Conservation (phyloP, 257 asterid genomes). For the Nicotiana noctiflora region DNA sequence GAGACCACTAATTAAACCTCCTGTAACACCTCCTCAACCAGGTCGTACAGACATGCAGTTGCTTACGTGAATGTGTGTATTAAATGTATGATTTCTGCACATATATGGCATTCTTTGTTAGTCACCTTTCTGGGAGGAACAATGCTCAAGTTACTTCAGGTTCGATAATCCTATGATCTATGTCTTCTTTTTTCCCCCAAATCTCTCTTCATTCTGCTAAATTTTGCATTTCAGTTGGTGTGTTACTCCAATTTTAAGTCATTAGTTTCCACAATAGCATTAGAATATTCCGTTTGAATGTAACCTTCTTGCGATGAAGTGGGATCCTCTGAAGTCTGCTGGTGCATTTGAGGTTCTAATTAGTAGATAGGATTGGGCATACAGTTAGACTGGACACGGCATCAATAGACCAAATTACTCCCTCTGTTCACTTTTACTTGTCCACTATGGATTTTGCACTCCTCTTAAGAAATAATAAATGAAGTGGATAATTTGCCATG, state of each 20-base stretch:
- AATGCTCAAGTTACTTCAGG: conserved; percentile 10
- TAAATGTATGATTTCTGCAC: conserved; percentile 9
- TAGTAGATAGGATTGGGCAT: too few relatives aligned
- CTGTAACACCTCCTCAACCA: conserved; percentile 39
- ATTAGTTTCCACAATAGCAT: neutral
- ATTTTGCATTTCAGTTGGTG: neutral
- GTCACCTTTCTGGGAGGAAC: conserved; percentile 7
- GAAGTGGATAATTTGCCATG: too few relatives aligned
- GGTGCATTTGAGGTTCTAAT: too few relatives aligned
- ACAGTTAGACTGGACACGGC: too few relatives aligned
- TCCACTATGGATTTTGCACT: too few relatives aligned
- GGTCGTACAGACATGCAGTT: conserved; percentile 39
- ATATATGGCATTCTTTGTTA: conserved; percentile 9
- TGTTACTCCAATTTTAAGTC: neutral
- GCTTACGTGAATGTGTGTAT: conserved; percentile 27
- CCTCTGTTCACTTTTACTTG: too few relatives aligned
- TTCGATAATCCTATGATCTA: neutral
- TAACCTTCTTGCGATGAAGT: neutral
- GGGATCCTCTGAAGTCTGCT: too few relatives aligned
- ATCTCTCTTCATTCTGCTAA: neutral
- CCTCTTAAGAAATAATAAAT: too few relatives aligned
- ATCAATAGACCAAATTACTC: too few relatives aligned
- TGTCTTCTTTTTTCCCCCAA: neutral
- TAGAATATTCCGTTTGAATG: neutral
- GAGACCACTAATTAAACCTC: conserved; percentile 50